Base-by-base conservation (phyloP, 345 rosid species). In the Bruguiera parviflora region DNA sequence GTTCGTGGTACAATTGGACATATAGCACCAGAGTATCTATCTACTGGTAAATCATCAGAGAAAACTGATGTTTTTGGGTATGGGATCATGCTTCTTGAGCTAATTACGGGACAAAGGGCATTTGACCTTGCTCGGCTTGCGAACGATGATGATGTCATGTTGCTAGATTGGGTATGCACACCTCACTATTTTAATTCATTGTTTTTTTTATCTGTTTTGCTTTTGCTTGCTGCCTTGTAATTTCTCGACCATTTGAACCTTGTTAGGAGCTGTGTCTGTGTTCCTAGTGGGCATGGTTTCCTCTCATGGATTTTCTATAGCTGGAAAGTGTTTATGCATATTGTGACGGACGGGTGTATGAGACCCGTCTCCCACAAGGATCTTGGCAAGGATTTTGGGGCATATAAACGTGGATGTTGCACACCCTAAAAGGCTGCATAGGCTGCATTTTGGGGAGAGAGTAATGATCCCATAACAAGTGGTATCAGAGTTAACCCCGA, bases 1-100 rank as follows among this genome's bases (percentile, higher is more conserved):
- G 78, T 75, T 8, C 73, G 78, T 25, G 78, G 78, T 27, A 75
- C 78, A 19, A 75, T 75, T 25, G 78, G 78, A 22, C 78, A 75
- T 69, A 75, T 75, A 47, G 78, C 78, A 21, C 78, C 78, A 10
- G 78, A 75, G 58, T 75, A 75, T 65, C 78, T 75, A 46, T 75
- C 78, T 15, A 75, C 78, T 0, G 78, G 78, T 24, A 75, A 75
- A 43, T 75, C 78, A 47, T 75, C 78, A 1, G 78, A 75, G 70
- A 75, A 75, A 57, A 75, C 78, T 65, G 78, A 75, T 64, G 78
- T 75, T 29, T 75, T 75, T 63, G 78, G 78, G 29, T 75, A 75
- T 21, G 78, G 78, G 21, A 75, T 75, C 68, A 75, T 75, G 78
- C 78, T 75, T 60, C 58, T 75, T 25, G 78, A 75, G 73, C 78